Base-by-base conservation (phyloP, 179 eudicot species). In the Sideroxylon spinosum region DNA sequence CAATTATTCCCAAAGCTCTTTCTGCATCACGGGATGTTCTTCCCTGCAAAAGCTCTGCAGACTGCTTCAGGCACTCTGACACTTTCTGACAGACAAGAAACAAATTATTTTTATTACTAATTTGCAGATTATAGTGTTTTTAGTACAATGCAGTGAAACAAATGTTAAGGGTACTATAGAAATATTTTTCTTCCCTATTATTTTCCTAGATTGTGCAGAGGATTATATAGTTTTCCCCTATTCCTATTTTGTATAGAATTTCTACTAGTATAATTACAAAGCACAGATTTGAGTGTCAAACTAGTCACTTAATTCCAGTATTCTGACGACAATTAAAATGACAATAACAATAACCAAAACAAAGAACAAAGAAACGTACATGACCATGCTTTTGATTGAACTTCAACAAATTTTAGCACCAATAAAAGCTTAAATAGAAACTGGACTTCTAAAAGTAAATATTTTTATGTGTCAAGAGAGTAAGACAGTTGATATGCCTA, bases 41-140 rank as follows among this genome's bases (percentile, higher is more conserved):
- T 56, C 77, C 80, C 79, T 83, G 83, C 86, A 93, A 76, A 86
- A 90, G 89, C 56, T 91, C 95, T 67, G 85, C 85, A 82, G 88
- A 90, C 74, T 82, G 88, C 75, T 82, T 85, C 77, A 89, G 86
- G 81, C 81, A 85, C 71, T 89, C 92, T 67, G 78, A 82, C 84
- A 90, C 93, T 92, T 90, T 93, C 99, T 95, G 44, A 68, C 76
- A 78, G 70, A 2, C 19, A 77, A 52, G 76, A 80, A 55, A 56
- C 32, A 14, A 8, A 56, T 49, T 65, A 44, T 22, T 71, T 67
- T 19, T 55, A 6, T 29, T 32, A 61, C 46, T 64, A 80, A 52
- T 50, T 56, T 25, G 49, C 59, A 37, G 1, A 71, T 52, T 8
- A 50, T 7, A 71, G 29, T 50, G 29, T 71, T 25, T 48, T 52